phyloP scores from a whole-genome alignment of 306 rosid genomes.

The Mimosa bimucronata region DNA sequence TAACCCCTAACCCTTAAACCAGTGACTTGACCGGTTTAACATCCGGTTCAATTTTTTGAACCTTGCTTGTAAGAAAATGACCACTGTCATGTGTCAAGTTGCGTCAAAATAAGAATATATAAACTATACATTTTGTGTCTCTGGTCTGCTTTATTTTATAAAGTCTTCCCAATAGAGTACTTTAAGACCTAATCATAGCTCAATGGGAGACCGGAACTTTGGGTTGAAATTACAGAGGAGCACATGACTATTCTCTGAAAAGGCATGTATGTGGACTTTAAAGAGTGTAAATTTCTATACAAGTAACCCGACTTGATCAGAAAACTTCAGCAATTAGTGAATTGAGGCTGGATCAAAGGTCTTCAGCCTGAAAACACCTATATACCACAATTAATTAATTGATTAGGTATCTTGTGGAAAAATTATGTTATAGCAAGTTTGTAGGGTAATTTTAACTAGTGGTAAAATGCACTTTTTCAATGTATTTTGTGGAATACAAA shows the following conservation, averaged over 20 bases:
- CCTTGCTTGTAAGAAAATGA: too few species aligned
- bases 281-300: background rate
- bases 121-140: background rate
- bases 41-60: too few species aligned
- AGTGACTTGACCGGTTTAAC: too few species aligned
- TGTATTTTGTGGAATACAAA: too few species aligned
- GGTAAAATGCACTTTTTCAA: too few species aligned
- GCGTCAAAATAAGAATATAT: background rate
- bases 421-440: too few species aligned
- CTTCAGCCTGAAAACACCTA: background rate
- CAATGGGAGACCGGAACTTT: background rate
- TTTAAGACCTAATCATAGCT: background rate
- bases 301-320: background rate
- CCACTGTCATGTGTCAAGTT: background rate
- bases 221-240: slow-evolving; percentile 2
- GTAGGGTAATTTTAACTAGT: too few species aligned
- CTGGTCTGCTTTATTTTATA: background rate
- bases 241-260: slow-evolving; percentile 22
- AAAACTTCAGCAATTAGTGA: background rate
- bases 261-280: background rate
- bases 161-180: background rate
- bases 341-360: background rate
- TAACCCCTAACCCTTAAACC: too few species aligned
- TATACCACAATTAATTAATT: background rate
- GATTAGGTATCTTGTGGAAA: background rate